Percentiles rank a stretch among this genome's conserved stretches.
Conservation (phyloP, 306 rosid species). For the Lithocarpus polystachyus region DNA sequence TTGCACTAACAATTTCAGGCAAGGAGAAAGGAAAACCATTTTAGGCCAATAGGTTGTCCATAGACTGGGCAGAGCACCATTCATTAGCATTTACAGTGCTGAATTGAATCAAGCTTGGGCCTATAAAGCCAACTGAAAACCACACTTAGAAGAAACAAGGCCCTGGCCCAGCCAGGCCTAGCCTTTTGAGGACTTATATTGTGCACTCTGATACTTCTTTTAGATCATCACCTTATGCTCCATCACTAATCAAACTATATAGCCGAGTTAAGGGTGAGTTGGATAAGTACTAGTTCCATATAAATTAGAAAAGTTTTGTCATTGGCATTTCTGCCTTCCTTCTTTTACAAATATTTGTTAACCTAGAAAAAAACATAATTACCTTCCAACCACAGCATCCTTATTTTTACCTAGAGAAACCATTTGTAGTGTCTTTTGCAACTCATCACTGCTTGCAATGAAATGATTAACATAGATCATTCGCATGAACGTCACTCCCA, state of each 20-base stretch:
- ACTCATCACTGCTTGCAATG: constrained; percentile 1
- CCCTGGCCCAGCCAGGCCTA: not conserved
- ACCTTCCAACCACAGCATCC: not conserved
- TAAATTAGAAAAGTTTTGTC: not conserved
- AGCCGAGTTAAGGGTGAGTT: not conserved
- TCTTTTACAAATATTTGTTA: not conserved
- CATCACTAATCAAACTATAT: not conserved
- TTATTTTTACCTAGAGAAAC: not conserved
- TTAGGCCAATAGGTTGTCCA: not conserved
- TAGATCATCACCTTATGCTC: not conserved
- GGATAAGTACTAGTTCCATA: not conserved
- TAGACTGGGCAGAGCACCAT: not conserved
- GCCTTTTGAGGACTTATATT: too few relatives aligned
- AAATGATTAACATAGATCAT: not conserved
- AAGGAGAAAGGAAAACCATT: not conserved
- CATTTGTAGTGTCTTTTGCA: not conserved
- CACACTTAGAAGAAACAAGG: not conserved
- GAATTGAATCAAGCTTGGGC: not conserved
- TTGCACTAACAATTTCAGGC: not conserved
- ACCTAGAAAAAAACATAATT: not conserved
- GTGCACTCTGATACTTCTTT: not conserved
- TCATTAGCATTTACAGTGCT: not conserved
- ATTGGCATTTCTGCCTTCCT: not conserved
- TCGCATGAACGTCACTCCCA: constrained; percentile 1
- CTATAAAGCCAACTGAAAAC: not conserved